Evolutionary conservation across 2,329 filamentous ascomycete genomes (phyloP).

Genomic region (Calonectria hawksworthii): DNA sequence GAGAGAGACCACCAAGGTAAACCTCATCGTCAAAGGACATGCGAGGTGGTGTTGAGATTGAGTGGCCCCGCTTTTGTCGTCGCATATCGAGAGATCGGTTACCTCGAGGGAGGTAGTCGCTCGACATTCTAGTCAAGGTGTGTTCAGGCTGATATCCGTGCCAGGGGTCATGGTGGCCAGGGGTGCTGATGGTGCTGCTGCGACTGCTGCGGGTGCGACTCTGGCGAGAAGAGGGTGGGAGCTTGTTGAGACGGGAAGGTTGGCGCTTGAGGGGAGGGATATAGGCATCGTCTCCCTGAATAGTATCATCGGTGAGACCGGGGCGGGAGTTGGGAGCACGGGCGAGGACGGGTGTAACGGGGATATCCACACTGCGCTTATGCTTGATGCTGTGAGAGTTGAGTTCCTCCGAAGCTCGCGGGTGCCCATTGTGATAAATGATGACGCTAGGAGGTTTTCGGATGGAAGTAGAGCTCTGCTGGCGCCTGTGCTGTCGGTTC

Average conservation of each 20-base stretch:
- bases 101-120: constrained; percentile 46
- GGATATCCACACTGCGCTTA: constrained; percentile 61
- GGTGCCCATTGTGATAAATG: constrained; percentile 60
- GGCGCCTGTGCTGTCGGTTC: constrained; percentile 40
- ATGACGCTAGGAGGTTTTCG: constrained; percentile 68
- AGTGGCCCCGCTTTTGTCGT: constrained; percentile 54
- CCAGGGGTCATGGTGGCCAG: constrained; percentile 58
- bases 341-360: constrained; percentile 66
- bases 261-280: constrained; percentile 66
- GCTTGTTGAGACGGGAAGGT: constrained; percentile 67
- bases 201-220: constrained; percentile 60
- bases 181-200: constrained; percentile 58
- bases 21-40: constrained; percentile 63
- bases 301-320: constrained; percentile 72
- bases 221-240: constrained; percentile 54
- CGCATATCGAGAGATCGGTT: constrained; percentile 41
- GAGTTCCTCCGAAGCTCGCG: constrained; percentile 47
- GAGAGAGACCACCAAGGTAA: constrained; percentile 61
- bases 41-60: constrained; percentile 56
- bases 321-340: constrained; percentile 73
- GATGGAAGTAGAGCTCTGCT: constrained; percentile 52
- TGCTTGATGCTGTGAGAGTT: constrained; percentile 48
- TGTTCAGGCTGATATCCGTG: constrained; percentile 53
- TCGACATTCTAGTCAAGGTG: constrained; percentile 49
- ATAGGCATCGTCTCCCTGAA: constrained; percentile 73